Conservation (phyloP, 345 rosid species). For the Dimocarpus longan region DNA sequence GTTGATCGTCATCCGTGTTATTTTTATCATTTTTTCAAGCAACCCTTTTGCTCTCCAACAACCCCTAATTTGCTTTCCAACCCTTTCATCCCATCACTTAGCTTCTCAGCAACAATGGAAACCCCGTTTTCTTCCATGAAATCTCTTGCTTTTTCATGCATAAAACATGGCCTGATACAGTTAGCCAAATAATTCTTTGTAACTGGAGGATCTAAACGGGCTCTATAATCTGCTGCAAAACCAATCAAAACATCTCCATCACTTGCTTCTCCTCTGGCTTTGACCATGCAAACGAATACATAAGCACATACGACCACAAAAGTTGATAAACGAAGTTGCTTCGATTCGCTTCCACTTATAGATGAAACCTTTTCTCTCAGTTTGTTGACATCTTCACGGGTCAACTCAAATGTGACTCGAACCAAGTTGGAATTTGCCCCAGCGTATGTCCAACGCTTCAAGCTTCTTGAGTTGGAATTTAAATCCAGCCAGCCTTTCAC, state of each 20-base stretch:
- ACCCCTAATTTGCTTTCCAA: background rate
- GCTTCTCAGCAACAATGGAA: background rate
- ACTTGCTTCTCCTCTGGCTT: slow-evolving; percentile 15
- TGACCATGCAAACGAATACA: slow-evolving; percentile 15
- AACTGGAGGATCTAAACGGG: slow-evolving; percentile 23
- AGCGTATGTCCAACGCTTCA: background rate
- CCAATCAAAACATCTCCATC: slow-evolving; percentile 5
- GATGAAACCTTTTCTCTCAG: slow-evolving; percentile 11
- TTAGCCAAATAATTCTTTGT: slow-evolving; percentile 35
- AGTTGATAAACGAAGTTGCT: slow-evolving; percentile 26
- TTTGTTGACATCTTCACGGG: slow-evolving; percentile 26
- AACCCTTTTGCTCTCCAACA: background rate
- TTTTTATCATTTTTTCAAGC: background rate
- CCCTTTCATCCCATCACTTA: background rate
- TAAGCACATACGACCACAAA: slow-evolving; percentile 29
- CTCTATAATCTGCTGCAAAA: slow-evolving; percentile 32
- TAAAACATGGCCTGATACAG: background rate
- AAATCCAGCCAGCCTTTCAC: background rate
- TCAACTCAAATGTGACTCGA: slow-evolving; percentile 23
- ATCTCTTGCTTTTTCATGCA: background rate
- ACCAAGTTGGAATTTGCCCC: background rate
- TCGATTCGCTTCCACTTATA: no score
- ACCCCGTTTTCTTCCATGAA: background rate
- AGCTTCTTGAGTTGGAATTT: slow-evolving; percentile 6
- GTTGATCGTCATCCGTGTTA: background rate